Evolutionary conservation across 495 filamentous ascomycete species (phyloP), one percentile per base, ranked within the genome.

Genomic region (Hyaloscypha bicolor): DNA sequence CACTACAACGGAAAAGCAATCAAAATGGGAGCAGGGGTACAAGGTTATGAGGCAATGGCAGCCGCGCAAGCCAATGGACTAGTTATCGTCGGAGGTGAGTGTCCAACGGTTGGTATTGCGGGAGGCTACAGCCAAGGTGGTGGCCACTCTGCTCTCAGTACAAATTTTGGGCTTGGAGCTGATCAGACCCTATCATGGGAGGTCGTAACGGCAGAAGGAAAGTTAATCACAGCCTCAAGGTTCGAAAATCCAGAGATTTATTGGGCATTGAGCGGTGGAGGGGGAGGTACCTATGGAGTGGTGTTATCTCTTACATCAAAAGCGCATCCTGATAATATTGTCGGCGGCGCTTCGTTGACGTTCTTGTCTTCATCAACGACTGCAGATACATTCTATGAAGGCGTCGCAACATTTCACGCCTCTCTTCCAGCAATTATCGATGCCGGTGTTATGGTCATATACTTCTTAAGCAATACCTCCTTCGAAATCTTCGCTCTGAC

Each of bases 201-300:
- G 63, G 83, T 89, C 0, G 79, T 90, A 0, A 83, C 82, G 9
- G 79, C 78, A 2, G 53, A 69, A 1, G 83, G 86, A 0, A 71
- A 73, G n/a, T 67, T 79, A 32, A 19, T 88, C 39, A 77, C 73
- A 0, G 82, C 81, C 21, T 76, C 75, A 6, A 76, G 76, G 4
- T 75, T 75, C 25, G 35, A 82, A 62, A 78, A 87, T 66, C 19
- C 75, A 0, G 86, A 88, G 66, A 71, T 90, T 0, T 90, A 79
- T 73, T 88, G 85, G 85, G 87, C 87, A 5, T 70, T 90, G 1
- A 77, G 76, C 35, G 86, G 86, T n/a, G 86, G 86, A 11, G 87
- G 86, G 12, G 79, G 76, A 29, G 78, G 79, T 5, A 84, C 80
- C 25, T 86, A 81, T 57, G 84, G 80, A 9, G 78, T 85, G 4